Evolutionary conservation across 371 early-diverging fungal genomes (phyloP).

Genomic region (Saksenaea vasiformis): DNA sequence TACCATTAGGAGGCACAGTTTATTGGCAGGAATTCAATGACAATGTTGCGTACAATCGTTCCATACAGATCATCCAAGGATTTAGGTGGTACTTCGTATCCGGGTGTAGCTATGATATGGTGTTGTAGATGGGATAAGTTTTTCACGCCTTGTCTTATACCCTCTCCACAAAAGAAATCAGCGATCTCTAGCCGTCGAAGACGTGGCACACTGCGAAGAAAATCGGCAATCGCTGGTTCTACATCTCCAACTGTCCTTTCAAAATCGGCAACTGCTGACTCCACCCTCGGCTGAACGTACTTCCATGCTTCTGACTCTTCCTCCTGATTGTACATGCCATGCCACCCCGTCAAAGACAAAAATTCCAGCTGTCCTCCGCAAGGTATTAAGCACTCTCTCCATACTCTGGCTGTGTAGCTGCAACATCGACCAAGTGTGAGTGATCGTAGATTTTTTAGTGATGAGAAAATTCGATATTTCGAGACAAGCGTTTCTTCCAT

Average conservation of each 20-base stretch:
- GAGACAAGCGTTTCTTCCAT: background rate
- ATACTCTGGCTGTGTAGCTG: background rate
- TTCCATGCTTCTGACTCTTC: background rate
- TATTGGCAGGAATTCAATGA: background rate
- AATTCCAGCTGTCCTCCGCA: background rate
- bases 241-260: background rate
- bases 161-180: background rate
- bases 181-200: background rate
- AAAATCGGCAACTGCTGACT: background rate
- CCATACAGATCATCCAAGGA: background rate
- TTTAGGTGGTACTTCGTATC: background rate
- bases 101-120: background rate
- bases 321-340: background rate
- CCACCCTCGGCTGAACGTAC: background rate
- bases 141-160: background rate
- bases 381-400: background rate
- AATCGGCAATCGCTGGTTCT: background rate
- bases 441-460: background rate
- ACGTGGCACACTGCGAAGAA: background rate
- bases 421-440: background rate
- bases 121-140: background rate
- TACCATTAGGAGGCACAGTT: background rate
- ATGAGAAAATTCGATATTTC: constrained; percentile 1
- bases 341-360: background rate
- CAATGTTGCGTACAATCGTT: background rate